Conservation (phyloP, 179 eudicot species). For the Heliamphora pulchella region DNA sequence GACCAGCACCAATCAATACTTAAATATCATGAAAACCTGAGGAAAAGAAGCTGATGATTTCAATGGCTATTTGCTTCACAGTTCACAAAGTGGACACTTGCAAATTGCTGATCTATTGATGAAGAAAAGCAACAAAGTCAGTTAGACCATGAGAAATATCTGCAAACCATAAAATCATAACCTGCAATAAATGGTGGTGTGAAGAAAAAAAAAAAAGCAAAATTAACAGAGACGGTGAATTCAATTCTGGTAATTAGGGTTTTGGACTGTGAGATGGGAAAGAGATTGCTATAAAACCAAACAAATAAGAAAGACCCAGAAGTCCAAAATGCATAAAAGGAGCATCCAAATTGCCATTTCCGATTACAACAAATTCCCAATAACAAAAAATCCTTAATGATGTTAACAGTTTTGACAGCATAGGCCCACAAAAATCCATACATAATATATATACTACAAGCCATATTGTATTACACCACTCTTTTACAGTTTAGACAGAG, state of each 20-base stretch:
- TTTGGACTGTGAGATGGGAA: constrained; percentile 29
- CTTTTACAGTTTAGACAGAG: neutral
- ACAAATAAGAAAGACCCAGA: constrained; percentile 37
- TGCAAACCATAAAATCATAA: constrained; percentile 32
- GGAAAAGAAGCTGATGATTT: constrained; percentile 21
- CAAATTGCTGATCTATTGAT: constrained; percentile 46
- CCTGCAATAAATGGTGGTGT: constrained; percentile 28
- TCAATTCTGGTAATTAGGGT: constrained; percentile 27
- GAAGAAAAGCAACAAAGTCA: constrained; percentile 29
- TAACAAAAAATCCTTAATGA: constrained; percentile 37
- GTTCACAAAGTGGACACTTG: constrained; percentile 35
- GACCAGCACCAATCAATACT: constrained; percentile 23
- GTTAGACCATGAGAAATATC: constrained; percentile 45
- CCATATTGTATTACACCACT: neutral
- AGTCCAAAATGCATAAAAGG: constrained; percentile 35
- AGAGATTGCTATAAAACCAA: constrained; percentile 29
- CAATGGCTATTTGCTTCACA: constrained; percentile 26
- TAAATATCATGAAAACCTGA: constrained; percentile 21
- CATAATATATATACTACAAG: neutral
- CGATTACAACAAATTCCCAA: constrained; percentile 35
- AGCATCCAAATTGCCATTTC: constrained; percentile 32
- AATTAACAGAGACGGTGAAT: constrained; percentile 27
- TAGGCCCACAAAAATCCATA: constrained; percentile 33
- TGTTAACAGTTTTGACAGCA: constrained; percentile 43
- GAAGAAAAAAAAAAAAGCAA: constrained; percentile 10